A percentile compares a stretch with the other conserved stretches of the same genome.
Evolutionary conservation across 2,329 filamentous ascomycete species (phyloP).

Genomic region (Fonsecaea pedrosoi): DNA sequence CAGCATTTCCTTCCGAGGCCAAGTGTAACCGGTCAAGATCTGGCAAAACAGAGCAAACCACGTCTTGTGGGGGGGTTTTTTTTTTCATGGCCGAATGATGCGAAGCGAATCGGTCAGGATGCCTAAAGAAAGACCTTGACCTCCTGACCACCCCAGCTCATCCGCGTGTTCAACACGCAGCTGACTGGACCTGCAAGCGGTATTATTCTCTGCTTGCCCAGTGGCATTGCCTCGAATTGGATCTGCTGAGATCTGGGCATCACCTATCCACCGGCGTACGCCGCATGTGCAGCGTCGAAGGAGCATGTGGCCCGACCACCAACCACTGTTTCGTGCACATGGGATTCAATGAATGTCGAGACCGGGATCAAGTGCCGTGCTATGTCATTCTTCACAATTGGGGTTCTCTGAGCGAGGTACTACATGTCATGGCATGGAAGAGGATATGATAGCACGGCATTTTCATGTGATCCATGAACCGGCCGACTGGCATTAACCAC

Average conservation of each 20-base stretch:
- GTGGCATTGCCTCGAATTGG: background rate
- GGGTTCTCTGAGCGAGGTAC: too few species aligned
- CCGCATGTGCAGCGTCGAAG: too few species aligned
- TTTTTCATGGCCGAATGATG: background rate
- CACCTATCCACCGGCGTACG: background rate
- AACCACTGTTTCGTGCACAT: too few species aligned
- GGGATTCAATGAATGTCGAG: too few species aligned
- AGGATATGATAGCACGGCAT: too few species aligned
- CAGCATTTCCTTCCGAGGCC: background rate
- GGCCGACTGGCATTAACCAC: too few species aligned
- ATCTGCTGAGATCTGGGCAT: background rate
- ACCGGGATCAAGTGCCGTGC: too few species aligned
- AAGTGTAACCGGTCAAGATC: background rate
- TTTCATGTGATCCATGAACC: too few species aligned
- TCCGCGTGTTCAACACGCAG: background rate
- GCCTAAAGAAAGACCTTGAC: background rate
- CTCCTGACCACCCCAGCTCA: background rate
- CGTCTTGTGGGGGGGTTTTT: background rate
- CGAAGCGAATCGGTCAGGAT: background rate
- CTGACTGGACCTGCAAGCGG: background rate
- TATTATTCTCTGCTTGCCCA: background rate
- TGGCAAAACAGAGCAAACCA: background rate
- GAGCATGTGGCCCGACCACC: too few species aligned
- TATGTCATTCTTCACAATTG: too few species aligned
- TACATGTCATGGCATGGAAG: too few species aligned